Base-by-base conservation (phyloP, 148 eudicot genomes). In the Chenopodium suecicum region DNA sequence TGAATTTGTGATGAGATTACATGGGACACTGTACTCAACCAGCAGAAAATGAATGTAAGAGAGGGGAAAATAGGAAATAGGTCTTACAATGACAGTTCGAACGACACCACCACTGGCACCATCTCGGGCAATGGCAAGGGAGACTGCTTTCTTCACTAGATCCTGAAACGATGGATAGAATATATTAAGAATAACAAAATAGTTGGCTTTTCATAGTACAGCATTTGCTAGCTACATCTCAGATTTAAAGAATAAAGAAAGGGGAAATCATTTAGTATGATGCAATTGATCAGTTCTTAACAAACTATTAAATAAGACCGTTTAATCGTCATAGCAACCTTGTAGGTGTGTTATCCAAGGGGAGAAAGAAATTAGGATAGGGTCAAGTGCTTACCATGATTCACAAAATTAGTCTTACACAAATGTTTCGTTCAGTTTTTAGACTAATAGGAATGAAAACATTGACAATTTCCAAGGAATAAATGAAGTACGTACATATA, bases 21-120 rank as follows among this genome's bases (percentile, higher is more conserved):
- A 76, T 9, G 9, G 37, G 9, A 16, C 31, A 41, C 2, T 0
- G 31, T 27, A 44, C 64, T 73, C 4, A 48, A 54, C 12, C 29
- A 60, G 66, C 63, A 60, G 74, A 25, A 32, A 76, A 54, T 56
- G 1, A 31, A 34, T 27, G 20, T 63, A 16, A 60, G 2, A 50
- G 73, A 60, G 7, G 56, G n/a, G n/a, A 37, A 25, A 16, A 52
- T 10, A 71, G 32, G 69, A 22, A 16, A 20, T 3, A 78, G 64
- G 73, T 81, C 94, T 92, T 87, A 95, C 98, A 52, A 88, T 88
- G 75, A 95, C 97, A 23, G 98, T 95, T 68, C 98, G 92, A 23
- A 95, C 94, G 80, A 95, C 98, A 70, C 98, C 98, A 27, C 98
- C 98, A 82, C 98, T 95, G 20, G 98, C 98, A 74, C 98, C 98